Evolutionary conservation across 2,329 filamentous ascomycete genomes (phyloP).

Genomic region (Aspergillus sp.): DNA sequence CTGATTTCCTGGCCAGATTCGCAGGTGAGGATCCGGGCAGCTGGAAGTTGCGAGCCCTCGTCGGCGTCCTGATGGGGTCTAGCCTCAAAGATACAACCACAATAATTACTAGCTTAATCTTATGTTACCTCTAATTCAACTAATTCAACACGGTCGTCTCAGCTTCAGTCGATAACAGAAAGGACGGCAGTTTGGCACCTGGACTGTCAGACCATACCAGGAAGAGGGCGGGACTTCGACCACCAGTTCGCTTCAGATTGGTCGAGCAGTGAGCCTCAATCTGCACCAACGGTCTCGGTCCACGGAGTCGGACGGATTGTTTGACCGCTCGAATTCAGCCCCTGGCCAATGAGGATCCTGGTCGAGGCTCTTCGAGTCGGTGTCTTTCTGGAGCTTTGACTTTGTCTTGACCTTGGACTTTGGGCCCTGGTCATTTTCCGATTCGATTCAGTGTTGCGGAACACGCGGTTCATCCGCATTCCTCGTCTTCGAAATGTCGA

Average conservation of each 20-base stretch:
- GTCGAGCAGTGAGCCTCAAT: not conserved
- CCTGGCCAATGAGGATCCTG: conserved; percentile 1
- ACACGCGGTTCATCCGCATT: not conserved
- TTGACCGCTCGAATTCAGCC: conserved; percentile 6
- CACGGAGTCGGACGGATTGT: not conserved
- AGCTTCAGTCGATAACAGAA: not conserved
- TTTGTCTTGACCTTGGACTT: not conserved
- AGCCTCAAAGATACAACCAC: no score
- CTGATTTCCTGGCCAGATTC: no score
- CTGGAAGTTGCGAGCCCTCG: not conserved
- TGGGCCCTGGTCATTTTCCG: not conserved
- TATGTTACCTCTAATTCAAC: not conserved
- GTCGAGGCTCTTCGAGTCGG: conserved; percentile 2
- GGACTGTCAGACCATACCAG: not conserved
- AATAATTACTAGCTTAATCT: not conserved
- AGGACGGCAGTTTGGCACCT: not conserved
- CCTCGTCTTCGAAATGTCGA: not conserved
- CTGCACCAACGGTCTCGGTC: not conserved
- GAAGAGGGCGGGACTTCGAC: not conserved
- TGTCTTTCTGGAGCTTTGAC: not conserved
- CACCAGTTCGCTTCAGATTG: not conserved
- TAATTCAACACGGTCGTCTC: not conserved
- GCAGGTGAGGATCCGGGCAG: not conserved
- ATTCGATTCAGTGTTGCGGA: not conserved
- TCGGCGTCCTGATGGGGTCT: not conserved